Percentiles rank a stretch among this genome's conserved stretches.
phyloP scores from a whole-genome alignment of 345 rosid genomes.

The Murraya koenigii region DNA sequence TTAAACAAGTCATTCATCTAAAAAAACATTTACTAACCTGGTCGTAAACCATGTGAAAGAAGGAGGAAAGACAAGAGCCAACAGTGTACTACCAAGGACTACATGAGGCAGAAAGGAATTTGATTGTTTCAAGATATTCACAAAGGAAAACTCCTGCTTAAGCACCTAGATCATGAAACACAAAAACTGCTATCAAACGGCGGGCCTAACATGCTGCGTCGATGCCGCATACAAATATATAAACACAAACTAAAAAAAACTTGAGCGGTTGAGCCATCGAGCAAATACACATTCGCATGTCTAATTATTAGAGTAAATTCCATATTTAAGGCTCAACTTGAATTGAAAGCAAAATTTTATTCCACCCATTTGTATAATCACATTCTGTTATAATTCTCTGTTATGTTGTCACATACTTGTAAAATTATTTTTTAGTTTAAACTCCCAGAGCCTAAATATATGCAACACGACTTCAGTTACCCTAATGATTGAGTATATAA shows the following conservation, averaged over 20 bases:
- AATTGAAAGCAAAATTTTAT: neutral
- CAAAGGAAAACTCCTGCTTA: conserved; percentile 33
- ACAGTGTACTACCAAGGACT: conserved; percentile 75
- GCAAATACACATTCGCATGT: neutral
- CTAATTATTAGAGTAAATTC: neutral
- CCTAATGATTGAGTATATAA: neutral
- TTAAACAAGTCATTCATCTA: conserved; percentile 1
- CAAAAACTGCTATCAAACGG: neutral
- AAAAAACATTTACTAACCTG: conserved; percentile 42
- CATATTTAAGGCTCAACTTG: neutral
- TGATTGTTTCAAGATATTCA: conserved; percentile 64
- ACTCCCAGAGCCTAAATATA: neutral
- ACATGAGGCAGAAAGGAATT: conserved; percentile 84
- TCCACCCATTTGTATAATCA: neutral
- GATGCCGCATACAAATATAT: conserved; percentile 4
- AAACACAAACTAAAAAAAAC: conserved; percentile 3
- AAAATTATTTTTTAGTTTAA: neutral
- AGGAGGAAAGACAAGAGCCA: conserved; percentile 92
- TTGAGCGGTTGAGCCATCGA: neutral
- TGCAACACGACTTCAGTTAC: neutral
- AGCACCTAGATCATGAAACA: conserved; percentile 31
- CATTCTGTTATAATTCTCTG: neutral
- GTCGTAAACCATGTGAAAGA: conserved; percentile 95
- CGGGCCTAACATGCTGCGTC: neutral
- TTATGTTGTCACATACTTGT: neutral